Evolutionary conservation across 2,329 filamentous ascomycete genomes (phyloP).

Genomic region (Rutstroemia sydowiana): DNA sequence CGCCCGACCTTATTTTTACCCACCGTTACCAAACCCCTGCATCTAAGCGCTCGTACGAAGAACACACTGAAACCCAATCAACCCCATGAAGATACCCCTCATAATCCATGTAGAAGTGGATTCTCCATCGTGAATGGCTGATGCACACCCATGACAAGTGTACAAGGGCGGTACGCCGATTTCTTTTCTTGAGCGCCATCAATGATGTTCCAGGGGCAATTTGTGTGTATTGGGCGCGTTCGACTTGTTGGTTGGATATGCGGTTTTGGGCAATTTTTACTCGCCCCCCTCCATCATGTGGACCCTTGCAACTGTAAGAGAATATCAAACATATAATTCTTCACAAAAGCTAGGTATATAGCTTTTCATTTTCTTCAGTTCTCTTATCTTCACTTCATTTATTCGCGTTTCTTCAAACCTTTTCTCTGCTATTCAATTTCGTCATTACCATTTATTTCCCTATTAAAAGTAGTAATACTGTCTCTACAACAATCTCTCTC

Average conservation of each 20-base stretch:
- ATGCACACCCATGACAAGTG: not conserved
- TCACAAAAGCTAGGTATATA: no score
- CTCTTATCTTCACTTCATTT: not conserved
- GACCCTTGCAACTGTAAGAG: no score
- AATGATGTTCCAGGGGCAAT: no score
- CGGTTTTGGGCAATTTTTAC: slow-evolving; percentile 2
- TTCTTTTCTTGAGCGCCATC: not conserved
- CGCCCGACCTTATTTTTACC: no score
- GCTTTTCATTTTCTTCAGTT: not conserved
- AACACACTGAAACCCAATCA: not conserved
- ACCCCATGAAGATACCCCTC: not conserved
- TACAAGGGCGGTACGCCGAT: not conserved
- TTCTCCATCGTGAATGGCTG: not conserved
- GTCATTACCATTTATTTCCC: not conserved
- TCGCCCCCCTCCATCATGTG: no score
- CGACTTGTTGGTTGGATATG: slow-evolving; percentile 1
- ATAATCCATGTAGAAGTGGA: not conserved
- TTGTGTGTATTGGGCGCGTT: no score
- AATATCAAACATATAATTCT: not conserved
- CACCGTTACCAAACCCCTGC: not conserved
- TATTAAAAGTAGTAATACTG: no score
- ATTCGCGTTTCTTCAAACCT: not conserved
- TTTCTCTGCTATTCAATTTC: not conserved
- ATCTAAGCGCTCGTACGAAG: not conserved
- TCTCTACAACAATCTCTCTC: not conserved